Conservation (phyloP, 176 grass and related monocot genomes). For the Triticum monococcum region DNA sequence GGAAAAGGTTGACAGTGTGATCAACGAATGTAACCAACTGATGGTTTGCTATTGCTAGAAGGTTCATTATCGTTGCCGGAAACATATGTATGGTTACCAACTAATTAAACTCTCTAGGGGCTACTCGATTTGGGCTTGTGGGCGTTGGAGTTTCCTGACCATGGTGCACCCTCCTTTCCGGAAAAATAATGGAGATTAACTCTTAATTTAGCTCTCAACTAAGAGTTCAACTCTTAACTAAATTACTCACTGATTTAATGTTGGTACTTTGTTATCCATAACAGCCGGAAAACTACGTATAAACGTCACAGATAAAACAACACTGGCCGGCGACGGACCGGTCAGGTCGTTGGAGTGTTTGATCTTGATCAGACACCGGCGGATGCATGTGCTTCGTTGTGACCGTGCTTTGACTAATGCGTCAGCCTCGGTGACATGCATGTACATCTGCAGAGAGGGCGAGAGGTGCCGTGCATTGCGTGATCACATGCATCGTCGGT, state of each 20-base stretch:
- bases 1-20: neutral
- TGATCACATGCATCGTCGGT: neutral
- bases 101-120: too few relatives aligned
- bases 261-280: neutral
- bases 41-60: neutral
- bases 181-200: too few relatives aligned
- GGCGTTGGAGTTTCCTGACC: too few relatives aligned
- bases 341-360: neutral
- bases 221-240: too few relatives aligned
- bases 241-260: too few relatives aligned
- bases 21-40: neutral
- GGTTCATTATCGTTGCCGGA: too few relatives aligned
- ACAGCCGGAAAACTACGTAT: neutral
- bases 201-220: too few relatives aligned
- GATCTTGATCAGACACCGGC: neutral
- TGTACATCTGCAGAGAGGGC: neutral
- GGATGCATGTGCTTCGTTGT: neutral
- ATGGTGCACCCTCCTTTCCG: too few relatives aligned
- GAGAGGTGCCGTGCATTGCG: neutral
- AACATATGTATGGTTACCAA: too few relatives aligned
- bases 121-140: too few relatives aligned
- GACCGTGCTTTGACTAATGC: slow-evolving; percentile 6
- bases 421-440: neutral
- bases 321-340: neutral
- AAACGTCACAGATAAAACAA: slow-evolving; percentile 12